Base-by-base conservation (phyloP, 306 rosid genomes). In the Cajanus cajan region DNA sequence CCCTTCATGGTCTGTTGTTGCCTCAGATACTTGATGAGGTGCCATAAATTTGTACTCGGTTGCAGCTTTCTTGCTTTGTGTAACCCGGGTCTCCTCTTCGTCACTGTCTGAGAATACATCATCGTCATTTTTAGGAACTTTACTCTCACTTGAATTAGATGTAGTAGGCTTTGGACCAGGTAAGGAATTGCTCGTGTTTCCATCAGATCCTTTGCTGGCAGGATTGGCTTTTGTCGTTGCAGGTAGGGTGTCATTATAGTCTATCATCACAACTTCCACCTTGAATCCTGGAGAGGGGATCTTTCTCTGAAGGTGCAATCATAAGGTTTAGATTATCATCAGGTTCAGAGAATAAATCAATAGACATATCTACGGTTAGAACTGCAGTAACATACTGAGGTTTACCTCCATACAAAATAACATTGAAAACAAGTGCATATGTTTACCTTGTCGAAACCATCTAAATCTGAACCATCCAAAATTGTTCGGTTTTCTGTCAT, bases 41-140 rank as follows among this genome's bases (percentile, higher is more conserved):
- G 64, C 86, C 31, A 62, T 73, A 59, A 63, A 22, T 75, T 77
- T 69, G 41, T 80, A 78, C 24, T 63, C 68, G 76, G 85, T 31
- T 45, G 68, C 43, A 45, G 83, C 73, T 77, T 74, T 63, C 65
- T 77, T 80, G 67, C 79, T 78, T 58, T 50, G 76, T 41, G 78
- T 54, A 77, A 76, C 64, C 54, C 37, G 67, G 9, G 73, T 67
- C 69, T 90, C 90, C 78, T 95, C 98, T 57, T 87, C 97, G 1
- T 94, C 98, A 6, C 97, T 88, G 77, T 92, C 98, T 0, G 98
- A 95, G 86, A 92, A 92, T 69, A 95, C 94, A 74, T 94, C 86
- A 68, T 94, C 97, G 13, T 90, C 85, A 41, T 55, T 87, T 28
- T 5, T 72, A 36, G 88, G 43, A 45, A 44, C 84, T 77, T 85